phyloP scores from a whole-genome alignment of 139 green algal species.

The Asterochloris sp. region DNA sequence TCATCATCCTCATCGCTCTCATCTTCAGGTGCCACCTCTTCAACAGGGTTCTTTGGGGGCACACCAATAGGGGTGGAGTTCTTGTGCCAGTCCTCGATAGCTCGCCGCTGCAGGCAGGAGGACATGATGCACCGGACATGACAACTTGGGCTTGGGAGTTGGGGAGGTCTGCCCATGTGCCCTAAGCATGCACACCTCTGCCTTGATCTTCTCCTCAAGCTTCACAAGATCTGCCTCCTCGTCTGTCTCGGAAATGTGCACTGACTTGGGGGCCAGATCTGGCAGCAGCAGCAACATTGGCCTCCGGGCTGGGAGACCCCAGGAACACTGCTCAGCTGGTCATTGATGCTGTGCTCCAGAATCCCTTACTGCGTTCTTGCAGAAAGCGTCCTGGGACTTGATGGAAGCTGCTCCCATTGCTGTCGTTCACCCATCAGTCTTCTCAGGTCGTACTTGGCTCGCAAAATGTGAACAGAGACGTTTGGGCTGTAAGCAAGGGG shows the following conservation, averaged over 20 bases:
- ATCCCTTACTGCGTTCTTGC: no score
- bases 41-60: neutral
- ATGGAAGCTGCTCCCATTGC: no score
- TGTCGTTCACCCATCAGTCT: no score
- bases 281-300: conserved; percentile 5
- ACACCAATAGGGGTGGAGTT: neutral
- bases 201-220: conserved; percentile 3
- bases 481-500: no score
- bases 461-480: no score
- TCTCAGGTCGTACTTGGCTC: no score
- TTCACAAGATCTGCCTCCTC: conserved; percentile 13
- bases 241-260: neutral
- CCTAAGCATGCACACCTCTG: neutral
- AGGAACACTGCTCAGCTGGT: no score
- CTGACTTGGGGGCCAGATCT: conserved; percentile 1
- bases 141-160: neutral
- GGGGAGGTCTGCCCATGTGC: neutral
- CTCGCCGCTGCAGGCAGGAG: neutral
- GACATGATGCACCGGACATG: no score
- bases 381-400: no score
- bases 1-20: conserved; percentile 12
- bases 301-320: neutral
- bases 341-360: no score
- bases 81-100: neutral
- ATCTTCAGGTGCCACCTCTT: conserved; percentile 13